Percentiles rank a stretch among this genome's conserved stretches.
phyloP scores from a whole-genome alignment of 306 rosid species.

The Notholithocarpus densiflorus region DNA sequence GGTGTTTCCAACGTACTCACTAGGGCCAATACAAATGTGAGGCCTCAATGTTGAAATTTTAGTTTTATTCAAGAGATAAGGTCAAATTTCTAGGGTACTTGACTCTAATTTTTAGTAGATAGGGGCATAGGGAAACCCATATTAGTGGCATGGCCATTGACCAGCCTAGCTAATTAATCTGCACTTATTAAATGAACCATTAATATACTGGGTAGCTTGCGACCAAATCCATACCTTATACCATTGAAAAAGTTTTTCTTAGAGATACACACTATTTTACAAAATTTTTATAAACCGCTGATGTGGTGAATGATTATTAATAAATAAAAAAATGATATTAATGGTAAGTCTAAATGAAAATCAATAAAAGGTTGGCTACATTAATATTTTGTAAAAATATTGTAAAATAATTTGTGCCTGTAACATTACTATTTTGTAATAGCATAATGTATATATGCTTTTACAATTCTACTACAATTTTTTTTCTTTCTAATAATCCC shows the following conservation, averaged over 20 bases:
- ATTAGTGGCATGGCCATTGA: background rate
- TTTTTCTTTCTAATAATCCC: no score
- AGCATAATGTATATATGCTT: background rate
- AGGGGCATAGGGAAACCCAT: background rate
- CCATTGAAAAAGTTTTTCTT: no score
- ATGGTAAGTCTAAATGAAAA: rapidly evolving
- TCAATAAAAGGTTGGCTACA: no score
- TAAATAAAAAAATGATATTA: no score
- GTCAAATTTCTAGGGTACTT: background rate
- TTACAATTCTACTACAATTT: background rate
- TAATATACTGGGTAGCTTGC: background rate
- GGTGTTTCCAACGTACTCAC: background rate
- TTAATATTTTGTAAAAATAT: no score
- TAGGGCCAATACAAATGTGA: background rate
- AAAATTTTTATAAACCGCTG: no score
- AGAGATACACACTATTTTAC: background rate
- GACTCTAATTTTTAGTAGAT: background rate
- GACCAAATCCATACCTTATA: background rate
- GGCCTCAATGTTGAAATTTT: background rate
- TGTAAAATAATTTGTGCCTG: no score
- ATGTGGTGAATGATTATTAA: no score
- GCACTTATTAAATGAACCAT: background rate
- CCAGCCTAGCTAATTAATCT: background rate
- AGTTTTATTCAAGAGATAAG: background rate
- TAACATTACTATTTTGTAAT: background rate